Conservation (phyloP, 768 basidiomycete genomes). For the Termitomyces heimii region DNA sequence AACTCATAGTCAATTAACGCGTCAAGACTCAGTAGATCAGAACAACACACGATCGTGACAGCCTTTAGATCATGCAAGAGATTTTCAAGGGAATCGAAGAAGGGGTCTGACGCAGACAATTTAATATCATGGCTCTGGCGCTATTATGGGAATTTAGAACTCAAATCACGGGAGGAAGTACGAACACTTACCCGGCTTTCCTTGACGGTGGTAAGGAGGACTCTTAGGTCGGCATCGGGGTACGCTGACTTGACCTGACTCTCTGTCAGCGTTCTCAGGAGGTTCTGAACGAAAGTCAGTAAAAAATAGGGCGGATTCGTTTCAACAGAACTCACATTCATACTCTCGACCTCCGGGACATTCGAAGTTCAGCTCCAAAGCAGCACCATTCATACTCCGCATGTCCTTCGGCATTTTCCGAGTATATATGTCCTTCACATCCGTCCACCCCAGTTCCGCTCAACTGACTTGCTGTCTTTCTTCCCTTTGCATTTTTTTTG, state of each 20-base stretch:
- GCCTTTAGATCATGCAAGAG: conserved; percentile 81
- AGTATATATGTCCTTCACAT: neutral
- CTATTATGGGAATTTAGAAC: conserved; percentile 13
- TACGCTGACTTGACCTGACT: conserved; percentile 59
- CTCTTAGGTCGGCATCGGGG: conserved; percentile 68
- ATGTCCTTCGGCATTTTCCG: conserved; percentile 9
- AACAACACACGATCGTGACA: conserved; percentile 53
- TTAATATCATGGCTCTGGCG: conserved; percentile 56
- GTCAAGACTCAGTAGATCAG: conserved; percentile 10
- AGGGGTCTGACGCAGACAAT: conserved; percentile 61
- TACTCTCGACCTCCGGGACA: conserved; percentile 25
- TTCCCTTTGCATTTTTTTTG: neutral
- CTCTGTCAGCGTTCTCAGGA: conserved; percentile 81
- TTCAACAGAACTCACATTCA: conserved; percentile 33
- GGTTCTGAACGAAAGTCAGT: conserved; percentile 51
- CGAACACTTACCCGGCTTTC: conserved; percentile 70
- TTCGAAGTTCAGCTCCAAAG: conserved; percentile 17
- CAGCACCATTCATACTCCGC: conserved; percentile 11
- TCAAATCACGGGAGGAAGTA: conserved; percentile 13
- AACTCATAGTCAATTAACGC: conserved; percentile 21
- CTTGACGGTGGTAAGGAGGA: conserved; percentile 80
- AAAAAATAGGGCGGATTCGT: conserved; percentile 19
- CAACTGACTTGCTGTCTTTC: neutral
- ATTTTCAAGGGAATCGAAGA: conserved; percentile 92
- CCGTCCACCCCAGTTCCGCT: neutral